A percentile compares a stretch with the other conserved stretches of the same genome.
phyloP scores from a whole-genome alignment of 495 filamentous ascomycete genomes.

The Daldinia caldariorum region DNA sequence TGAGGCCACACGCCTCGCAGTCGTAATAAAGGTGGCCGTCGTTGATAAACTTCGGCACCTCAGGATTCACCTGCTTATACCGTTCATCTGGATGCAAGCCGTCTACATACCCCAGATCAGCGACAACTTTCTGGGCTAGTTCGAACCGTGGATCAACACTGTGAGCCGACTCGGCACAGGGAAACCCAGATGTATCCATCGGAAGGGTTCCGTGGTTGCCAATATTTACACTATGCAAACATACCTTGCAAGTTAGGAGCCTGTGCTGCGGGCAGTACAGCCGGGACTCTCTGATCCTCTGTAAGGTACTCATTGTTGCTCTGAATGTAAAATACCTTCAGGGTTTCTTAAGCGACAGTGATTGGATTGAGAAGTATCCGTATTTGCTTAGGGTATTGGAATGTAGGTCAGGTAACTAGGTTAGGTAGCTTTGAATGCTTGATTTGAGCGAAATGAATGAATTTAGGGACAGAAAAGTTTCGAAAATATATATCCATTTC shows the following conservation, averaged over 20 bases:
- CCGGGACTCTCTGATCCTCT: neutral
- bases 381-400: too few species aligned
- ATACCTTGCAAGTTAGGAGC: conserved; percentile 16
- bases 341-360: too few species aligned
- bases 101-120: neutral
- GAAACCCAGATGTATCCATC: neutral
- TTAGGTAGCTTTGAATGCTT: neutral
- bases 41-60: neutral
- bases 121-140: neutral
- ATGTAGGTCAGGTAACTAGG: too few species aligned
- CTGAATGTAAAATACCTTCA: too few species aligned
- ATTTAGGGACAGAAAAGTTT: neutral
- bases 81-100: conserved; percentile 20
- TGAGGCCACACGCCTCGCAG: conserved; percentile 15
- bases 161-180: conserved; percentile 5
- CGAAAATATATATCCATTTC: neutral
- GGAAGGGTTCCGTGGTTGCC: neutral
- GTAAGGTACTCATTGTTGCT: neutral
- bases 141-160: conserved; percentile 19
- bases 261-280: conserved; percentile 9
- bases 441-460: neutral
- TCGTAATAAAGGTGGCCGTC: neutral
- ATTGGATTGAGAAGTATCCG: too few species aligned
- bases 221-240: conserved; percentile 26
- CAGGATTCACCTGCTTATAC: neutral